Conservation (phyloP, 305 asterid genomes). For the Andrographis paniculata region DNA sequence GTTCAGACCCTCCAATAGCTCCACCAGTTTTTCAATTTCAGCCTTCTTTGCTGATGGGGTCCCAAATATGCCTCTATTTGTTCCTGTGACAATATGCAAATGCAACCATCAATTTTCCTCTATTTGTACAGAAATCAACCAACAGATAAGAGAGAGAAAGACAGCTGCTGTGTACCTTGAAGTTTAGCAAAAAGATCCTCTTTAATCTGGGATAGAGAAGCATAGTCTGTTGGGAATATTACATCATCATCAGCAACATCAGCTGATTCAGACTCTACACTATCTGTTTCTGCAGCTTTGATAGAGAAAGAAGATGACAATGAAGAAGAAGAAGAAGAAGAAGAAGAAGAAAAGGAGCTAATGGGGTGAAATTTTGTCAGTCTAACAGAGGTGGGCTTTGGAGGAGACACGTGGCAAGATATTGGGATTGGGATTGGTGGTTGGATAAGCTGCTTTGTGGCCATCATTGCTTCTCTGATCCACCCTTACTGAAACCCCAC, state of each 20-base stretch:
- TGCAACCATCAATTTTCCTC: too few species aligned
- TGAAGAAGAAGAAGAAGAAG: too few species aligned
- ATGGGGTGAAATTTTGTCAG: slow-evolving; percentile 27
- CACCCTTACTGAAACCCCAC: too few species aligned
- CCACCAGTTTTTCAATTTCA: slow-evolving; percentile 50
- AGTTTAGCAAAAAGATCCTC: slow-evolving; percentile 34
- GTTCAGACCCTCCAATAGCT: slow-evolving; percentile 60
- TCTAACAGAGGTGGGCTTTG: slow-evolving; percentile 24
- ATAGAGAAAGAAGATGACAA: slow-evolving; percentile 16
- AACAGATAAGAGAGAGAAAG: not conserved
- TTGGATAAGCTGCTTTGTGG: slow-evolving; percentile 41
- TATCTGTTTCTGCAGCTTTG: slow-evolving; percentile 35
- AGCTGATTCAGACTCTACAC: slow-evolving; percentile 22
- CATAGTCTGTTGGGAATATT: too few species aligned
- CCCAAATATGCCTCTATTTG: slow-evolving; percentile 87
- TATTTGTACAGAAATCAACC: not conserved
- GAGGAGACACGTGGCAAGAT: slow-evolving; percentile 36
- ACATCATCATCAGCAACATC: slow-evolving; percentile 18
- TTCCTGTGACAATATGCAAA: slow-evolving; percentile 41
- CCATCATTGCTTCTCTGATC: slow-evolving; percentile 33
- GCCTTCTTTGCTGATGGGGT: slow-evolving; percentile 45
- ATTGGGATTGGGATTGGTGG: slow-evolving; percentile 42
- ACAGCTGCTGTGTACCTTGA: slow-evolving; percentile 33
- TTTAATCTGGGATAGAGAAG: slow-evolving; percentile 22
- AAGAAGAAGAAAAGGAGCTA: too few species aligned